phyloP scores from a whole-genome alignment of 2,329 filamentous ascomycete genomes.

The Daldinia sp. region DNA sequence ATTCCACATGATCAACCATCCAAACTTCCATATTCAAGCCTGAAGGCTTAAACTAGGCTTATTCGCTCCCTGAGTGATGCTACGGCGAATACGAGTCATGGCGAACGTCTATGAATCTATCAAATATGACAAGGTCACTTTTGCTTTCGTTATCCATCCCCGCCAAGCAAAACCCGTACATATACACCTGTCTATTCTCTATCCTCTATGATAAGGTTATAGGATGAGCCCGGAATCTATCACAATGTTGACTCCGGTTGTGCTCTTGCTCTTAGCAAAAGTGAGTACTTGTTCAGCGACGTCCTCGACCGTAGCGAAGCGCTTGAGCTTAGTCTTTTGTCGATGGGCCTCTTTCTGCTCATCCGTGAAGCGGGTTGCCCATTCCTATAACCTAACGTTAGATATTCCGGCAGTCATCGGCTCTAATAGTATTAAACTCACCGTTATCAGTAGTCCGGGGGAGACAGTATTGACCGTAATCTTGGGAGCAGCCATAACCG shows the following conservation, averaged over 20 bases:
- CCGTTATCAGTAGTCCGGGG: constrained; percentile 61
- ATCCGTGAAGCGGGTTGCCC: constrained; percentile 66
- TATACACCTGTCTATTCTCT: not conserved
- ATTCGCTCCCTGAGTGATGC: not conserved
- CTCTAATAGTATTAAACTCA: constrained; percentile 39
- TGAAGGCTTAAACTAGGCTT: not conserved
- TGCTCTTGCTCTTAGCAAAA: constrained; percentile 57
- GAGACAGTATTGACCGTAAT: constrained; percentile 68
- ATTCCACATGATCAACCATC: not conserved
- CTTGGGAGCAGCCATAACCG: constrained; percentile 60
- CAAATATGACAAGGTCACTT: not conserved
- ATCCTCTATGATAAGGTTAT: constrained; percentile 6
- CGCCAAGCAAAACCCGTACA: not conserved
- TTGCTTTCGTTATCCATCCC: too few species aligned
- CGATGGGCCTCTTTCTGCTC: constrained; percentile 64
- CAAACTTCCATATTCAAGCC: not conserved
- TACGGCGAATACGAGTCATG: not conserved
- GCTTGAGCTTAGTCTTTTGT: constrained; percentile 66
- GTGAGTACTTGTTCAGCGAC: constrained; percentile 62
- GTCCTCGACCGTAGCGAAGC: constrained; percentile 64
- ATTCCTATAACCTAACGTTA: constrained; percentile 55
- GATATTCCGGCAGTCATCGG: constrained; percentile 24
- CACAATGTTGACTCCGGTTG: constrained; percentile 62
- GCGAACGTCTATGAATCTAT: not conserved
- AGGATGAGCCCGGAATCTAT: constrained; percentile 55